phyloP scores from a whole-genome alignment of 2,329 filamentous ascomycete genomes.

The Purpureocillium takamizusanense region DNA sequence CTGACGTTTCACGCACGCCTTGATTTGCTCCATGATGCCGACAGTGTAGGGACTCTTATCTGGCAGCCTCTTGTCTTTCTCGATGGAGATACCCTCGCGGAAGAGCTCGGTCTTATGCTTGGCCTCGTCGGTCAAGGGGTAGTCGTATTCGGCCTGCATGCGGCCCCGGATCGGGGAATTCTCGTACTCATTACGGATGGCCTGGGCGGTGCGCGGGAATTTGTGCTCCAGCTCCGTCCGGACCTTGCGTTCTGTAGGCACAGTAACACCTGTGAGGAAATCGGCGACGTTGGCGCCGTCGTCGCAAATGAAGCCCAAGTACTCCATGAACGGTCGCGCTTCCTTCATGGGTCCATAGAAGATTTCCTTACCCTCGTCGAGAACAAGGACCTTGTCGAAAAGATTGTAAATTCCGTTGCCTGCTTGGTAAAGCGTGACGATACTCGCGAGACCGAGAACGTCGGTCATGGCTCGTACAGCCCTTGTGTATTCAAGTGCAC shows the following conservation, averaged over 20 bases:
- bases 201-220: slow-evolving; percentile 35
- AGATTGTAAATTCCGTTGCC: slow-evolving; percentile 61
- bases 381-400: slow-evolving; percentile 61
- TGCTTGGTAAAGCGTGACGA: slow-evolving; percentile 61
- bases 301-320: slow-evolving; percentile 52
- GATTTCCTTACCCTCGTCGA: slow-evolving; percentile 57
- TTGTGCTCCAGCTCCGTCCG: slow-evolving; percentile 25
- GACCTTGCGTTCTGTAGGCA: slow-evolving; percentile 60
- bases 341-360: slow-evolving; percentile 53
- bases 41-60: slow-evolving; percentile 48
- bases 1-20: slow-evolving; percentile 46
- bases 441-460: slow-evolving; percentile 47
- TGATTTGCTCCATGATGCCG: slow-evolving; percentile 45
- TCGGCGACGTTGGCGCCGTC: slow-evolving; percentile 57
- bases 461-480: slow-evolving; percentile 57
- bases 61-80: slow-evolving; percentile 45
- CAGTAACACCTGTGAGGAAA: slow-evolving; percentile 56
- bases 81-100: slow-evolving; percentile 36
- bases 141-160: slow-evolving; percentile 49
- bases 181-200: slow-evolving; percentile 40
- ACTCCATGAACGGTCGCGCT: slow-evolving; percentile 56
- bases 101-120: slow-evolving; percentile 44
- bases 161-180: slow-evolving; percentile 36
- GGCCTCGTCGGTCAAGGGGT: slow-evolving; percentile 40
- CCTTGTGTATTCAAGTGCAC: slow-evolving; percentile 50